phyloP scores from a whole-genome alignment of 2,329 filamentous ascomycete genomes.

The Herpotrichia juniperi region DNA sequence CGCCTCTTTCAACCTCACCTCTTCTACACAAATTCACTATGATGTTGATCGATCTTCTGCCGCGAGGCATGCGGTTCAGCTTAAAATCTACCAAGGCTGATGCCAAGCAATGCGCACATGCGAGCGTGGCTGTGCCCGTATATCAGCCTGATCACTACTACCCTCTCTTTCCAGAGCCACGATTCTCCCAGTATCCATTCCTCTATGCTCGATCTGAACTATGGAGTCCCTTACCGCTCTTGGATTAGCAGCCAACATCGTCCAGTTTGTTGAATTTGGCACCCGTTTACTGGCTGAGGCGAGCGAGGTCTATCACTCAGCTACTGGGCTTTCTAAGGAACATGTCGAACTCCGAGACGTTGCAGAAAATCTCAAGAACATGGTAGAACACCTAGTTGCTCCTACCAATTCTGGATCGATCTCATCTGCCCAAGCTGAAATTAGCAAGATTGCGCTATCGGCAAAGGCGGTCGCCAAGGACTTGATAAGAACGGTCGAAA shows the following conservation, averaged over 20 bases:
- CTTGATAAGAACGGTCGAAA: neutral
- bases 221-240: constrained; percentile 10
- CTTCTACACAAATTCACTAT: neutral
- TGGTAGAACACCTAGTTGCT: neutral
- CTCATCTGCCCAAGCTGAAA: neutral
- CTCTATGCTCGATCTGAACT: neutral
- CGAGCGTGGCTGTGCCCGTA: too few relatives aligned
- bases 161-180: too few relatives aligned
- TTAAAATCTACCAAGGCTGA: too few relatives aligned
- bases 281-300: constrained; percentile 3
- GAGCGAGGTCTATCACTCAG: constrained; percentile 6
- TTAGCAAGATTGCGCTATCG: neutral
- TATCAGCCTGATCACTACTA: too few relatives aligned
- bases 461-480: constrained; percentile 6
- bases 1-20: neutral
- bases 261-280: constrained; percentile 14
- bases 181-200: neutral
- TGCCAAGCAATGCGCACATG: too few relatives aligned
- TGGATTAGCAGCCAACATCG: constrained; percentile 9
- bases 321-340: neutral
- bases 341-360: constrained; percentile 4
- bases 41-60: too few relatives aligned
- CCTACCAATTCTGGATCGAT: neutral
- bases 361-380: neutral
- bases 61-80: too few relatives aligned